These are phyloP conservation scores for Astrothelium macrocarpum DNA, from an alignment of 495 filamentous ascomycete genomes.

Conservation along the genomic window DNA sequence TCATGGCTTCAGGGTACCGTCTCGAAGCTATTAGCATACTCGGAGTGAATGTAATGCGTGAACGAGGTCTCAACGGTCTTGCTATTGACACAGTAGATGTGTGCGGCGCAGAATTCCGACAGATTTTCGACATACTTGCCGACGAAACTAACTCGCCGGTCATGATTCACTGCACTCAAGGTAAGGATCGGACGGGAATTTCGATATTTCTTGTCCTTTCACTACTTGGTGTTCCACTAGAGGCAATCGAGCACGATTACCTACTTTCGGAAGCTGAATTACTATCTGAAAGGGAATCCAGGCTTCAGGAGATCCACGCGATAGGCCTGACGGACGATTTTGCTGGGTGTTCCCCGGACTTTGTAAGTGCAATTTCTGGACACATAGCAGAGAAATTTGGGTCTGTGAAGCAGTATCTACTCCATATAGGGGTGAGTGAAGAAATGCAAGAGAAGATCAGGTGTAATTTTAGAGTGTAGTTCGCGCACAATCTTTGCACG, in stretches of 20 bases:
- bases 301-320: constrained; percentile 55
- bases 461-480: background rate
- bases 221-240: constrained; percentile 44
- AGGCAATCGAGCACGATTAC: constrained; percentile 59
- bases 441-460: constrained; percentile 24
- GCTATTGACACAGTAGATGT: constrained; percentile 55
- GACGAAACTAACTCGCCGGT: constrained; percentile 44
- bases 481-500: background rate
- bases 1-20: constrained; percentile 57
- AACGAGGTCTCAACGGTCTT: constrained; percentile 56
- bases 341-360: constrained; percentile 48
- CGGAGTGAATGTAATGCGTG: constrained; percentile 56
- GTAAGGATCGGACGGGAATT: constrained; percentile 78
- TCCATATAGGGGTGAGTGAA: constrained; percentile 44
- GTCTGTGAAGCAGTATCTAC: constrained; percentile 52
- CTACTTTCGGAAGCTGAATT: constrained; percentile 50
- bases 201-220: constrained; percentile 56
- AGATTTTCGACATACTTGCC: constrained; percentile 45
- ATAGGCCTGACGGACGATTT: constrained; percentile 63
- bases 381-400: constrained; percentile 51
- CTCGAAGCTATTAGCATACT: constrained; percentile 57
- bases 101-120: constrained; percentile 51
- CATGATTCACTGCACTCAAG: constrained; percentile 75
- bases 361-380: constrained; percentile 40
- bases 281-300: constrained; percentile 46